Evolutionary conservation across 2,329 filamentous ascomycete species (phyloP), one percentile per base, ranked within the genome.

Genomic region (Balansia obtecta): DNA sequence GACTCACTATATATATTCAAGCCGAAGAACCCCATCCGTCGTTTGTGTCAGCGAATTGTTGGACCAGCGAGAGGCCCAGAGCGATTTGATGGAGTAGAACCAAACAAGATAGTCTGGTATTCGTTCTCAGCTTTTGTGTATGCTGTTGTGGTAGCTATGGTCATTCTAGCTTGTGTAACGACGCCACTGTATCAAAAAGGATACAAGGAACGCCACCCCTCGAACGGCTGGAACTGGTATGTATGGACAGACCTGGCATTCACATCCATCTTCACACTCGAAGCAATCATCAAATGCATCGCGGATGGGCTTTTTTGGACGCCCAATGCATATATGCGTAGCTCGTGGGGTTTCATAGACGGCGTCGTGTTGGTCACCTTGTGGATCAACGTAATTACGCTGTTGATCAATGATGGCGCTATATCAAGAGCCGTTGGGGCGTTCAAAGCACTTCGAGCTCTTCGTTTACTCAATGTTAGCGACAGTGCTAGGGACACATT

Each of bases 281-380:
- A 98, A 66, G 88, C 90, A 0, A 61, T 82, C 6, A 90, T 98
- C 69, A 98, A 98, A 65, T 83, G 95, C 50, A 82, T 98, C 59
- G 93, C 93, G 0, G 93, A 98, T 68, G 93, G 93, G 8, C 86
- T 95, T 59, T 86, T 96, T 64, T 97, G 88, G 80, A 96, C 93
- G 0, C 93, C 93, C 0, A 96, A 98, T 67, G 94, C 94, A 2
- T 98, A 95, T 63, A 88, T 96, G 64, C 83, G 93, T 59, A 91
- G 91, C 62, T 91, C 90, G 0, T 98, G 93, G 93, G 94, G 93
- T 7, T 83, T 95, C 54, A 96, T 98, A 56, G 93, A 98, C 62
- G 88, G 85, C 0, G 68, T 97, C 43, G 93, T 98, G 56, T 73
- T 98, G 48, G 72, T 95, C 50, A 97, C 93, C 0, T 77, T 98